Evolutionary conservation across 2,329 filamentous ascomycete genomes (phyloP).

Genomic region (Trichophaea hybrida): DNA sequence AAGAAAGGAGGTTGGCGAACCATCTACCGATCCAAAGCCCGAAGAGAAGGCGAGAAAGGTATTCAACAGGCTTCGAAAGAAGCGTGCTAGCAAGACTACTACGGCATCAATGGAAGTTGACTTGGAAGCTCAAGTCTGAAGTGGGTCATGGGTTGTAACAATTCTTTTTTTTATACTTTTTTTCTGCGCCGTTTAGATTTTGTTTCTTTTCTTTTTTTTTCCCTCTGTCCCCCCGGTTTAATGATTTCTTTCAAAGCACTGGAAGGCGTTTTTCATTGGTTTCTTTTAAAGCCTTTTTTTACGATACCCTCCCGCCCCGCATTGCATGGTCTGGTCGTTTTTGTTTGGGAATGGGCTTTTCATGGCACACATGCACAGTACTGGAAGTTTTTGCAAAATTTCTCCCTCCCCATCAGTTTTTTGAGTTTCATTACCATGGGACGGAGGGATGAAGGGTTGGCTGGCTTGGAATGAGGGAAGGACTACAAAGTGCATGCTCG

Average conservation of each 20-base stretch:
- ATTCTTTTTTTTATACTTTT: background rate
- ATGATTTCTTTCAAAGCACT: background rate
- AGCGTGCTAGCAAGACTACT: background rate
- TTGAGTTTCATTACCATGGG: no score
- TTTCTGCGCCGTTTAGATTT: background rate
- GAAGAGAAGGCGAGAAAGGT: slow-evolving; percentile 8
- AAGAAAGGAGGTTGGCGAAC: background rate
- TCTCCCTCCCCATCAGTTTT: no score
- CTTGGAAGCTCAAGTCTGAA: slow-evolving; percentile 5
- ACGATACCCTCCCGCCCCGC: background rate
- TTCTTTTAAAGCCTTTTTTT: background rate
- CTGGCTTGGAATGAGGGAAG: no score
- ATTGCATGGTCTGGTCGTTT: background rate
- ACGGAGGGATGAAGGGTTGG: no score
- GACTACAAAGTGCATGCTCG: no score
- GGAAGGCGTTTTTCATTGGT: slow-evolving; percentile 3
- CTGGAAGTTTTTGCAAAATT: no score
- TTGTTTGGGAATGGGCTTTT: background rate
- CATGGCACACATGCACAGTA: no score
- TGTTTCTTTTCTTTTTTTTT: slow-evolving; percentile 9
- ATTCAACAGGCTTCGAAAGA: slow-evolving; percentile 12
- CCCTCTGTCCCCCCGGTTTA: background rate
- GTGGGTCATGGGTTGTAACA: background rate
- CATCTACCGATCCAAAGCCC: slow-evolving; percentile 1
- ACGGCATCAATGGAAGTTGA: slow-evolving; percentile 3